Percentiles rank a stretch among this genome's conserved stretches.
Evolutionary conservation across 2,329 filamentous ascomycete genomes (phyloP).

Genomic region (Monosporascus sp.): DNA sequence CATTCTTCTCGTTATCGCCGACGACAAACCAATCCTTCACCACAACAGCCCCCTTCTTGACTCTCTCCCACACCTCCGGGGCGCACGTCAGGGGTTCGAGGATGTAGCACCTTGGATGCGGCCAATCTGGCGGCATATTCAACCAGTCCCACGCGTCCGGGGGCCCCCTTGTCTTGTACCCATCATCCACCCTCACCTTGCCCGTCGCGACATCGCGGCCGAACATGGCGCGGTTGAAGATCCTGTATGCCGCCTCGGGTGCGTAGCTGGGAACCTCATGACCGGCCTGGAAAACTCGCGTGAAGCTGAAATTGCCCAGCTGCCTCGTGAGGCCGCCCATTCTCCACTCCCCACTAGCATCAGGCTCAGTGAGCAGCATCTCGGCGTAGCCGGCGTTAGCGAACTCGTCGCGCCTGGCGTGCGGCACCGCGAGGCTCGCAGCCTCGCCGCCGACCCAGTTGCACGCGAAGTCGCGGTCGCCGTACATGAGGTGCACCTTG

Average conservation of each 20-base stretch:
- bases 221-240: conserved; percentile 36
- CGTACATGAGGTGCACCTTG: conserved; percentile 49
- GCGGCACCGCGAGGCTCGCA: conserved; percentile 36
- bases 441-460: conserved; percentile 53
- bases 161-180: conserved; percentile 16
- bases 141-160: conserved; percentile 35
- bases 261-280: conserved; percentile 44
- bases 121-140: conserved; percentile 24
- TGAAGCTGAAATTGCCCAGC: conserved; percentile 58
- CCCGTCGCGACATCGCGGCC: conserved; percentile 42
- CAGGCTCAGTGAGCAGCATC: background rate
- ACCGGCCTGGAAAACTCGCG: conserved; percentile 49
- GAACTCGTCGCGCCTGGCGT: background rate
- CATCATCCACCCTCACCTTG: conserved; percentile 42
- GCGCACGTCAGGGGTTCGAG: conserved; percentile 10
- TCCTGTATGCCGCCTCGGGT: conserved; percentile 1
- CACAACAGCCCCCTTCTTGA: conserved; percentile 8
- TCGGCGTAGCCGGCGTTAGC: background rate
- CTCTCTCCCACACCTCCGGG: conserved; percentile 13
- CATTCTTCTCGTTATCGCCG: conserved; percentile 2
- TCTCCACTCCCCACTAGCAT: background rate
- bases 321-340: conserved; percentile 55
- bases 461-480: conserved; percentile 50
- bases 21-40: conserved; percentile 17
- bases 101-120: conserved; percentile 11